These are phyloP conservation scores for Xerocomellus amylosporus DNA, from an alignment of 768 basidiomycete genomes.

Conservation along the genomic window DNA sequence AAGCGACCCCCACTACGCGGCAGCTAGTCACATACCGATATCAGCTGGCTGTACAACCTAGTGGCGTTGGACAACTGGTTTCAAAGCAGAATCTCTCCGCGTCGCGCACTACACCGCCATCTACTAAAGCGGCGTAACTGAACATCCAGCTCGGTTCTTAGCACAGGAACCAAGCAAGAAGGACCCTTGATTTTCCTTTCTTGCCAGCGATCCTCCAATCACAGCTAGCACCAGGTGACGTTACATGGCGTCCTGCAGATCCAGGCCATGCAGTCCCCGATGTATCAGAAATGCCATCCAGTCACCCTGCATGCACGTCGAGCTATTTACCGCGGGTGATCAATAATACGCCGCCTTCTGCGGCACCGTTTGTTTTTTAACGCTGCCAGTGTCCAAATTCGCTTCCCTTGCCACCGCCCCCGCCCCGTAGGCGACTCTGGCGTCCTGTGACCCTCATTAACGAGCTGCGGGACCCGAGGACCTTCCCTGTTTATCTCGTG, in stretches of 20 bases:
- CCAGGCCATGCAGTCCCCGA: background rate
- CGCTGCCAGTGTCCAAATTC: background rate
- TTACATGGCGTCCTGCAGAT: background rate
- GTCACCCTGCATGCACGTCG: background rate
- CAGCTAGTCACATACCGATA: too few species aligned
- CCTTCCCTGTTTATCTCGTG: background rate
- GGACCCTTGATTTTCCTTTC: background rate
- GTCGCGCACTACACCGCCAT: too few species aligned
- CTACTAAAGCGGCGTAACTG: too few species aligned
- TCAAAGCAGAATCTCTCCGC: too few species aligned
- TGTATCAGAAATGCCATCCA: background rate
- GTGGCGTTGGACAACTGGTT: too few species aligned
- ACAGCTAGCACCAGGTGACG: background rate
- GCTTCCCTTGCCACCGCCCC: background rate
- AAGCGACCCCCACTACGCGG: too few species aligned
- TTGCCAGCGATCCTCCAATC: background rate
- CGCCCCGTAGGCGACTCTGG: background rate
- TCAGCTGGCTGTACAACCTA: too few species aligned
- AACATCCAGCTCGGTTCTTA: too few species aligned
- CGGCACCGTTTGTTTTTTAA: conserved; percentile 1
- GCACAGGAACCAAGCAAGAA: too few species aligned
- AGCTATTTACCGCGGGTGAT: background rate
- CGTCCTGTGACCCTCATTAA: background rate
- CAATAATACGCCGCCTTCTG: background rate
- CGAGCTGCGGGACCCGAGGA: background rate